Base-by-base conservation (phyloP, 306 rosid genomes). In the Cicer pinnatifidum region DNA sequence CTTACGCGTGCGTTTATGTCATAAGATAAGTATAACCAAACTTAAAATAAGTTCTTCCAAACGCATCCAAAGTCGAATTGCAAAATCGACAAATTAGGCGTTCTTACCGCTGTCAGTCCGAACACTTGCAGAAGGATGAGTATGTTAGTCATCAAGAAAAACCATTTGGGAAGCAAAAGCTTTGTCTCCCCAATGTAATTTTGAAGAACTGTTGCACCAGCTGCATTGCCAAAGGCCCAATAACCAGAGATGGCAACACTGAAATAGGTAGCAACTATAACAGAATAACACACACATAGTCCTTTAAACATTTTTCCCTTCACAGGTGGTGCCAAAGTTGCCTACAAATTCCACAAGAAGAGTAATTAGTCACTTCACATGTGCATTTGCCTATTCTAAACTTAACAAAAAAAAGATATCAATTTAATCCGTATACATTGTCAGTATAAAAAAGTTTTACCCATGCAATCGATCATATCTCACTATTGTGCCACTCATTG, bases 231-330 rank as follows among this genome's bases (percentile, higher is more conserved):
- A 81, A 90, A 92, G 10, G 91, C 87, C 97, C 98, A 92, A 82
- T 92, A 92, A 10, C 93, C 98, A 28, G 98, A 86, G 6, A 90
- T 85, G 15, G 84, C 90, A 1, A 87, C 89, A 35, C 83, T 86
- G 45, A 83, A 88, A 48, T 59, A 92, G 11, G 89, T 87, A 8
- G 58, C 20, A 16, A 23, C 81, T 82, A 90, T 79, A 13, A 92
- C 97, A 12, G 81, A 13, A 37, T 86, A 92, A 51, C 97, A 90
- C 1, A 92, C 41, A 63, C 93, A 90, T 8, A 90, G 77, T 56
- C 95, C 98, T 83, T 90, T 92, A 20, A 87, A 76, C 97, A 92
- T 92, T 82, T 92, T 89, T 0, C 97, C 93, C 64, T 89, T 81
- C 67, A 92, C 84, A 4, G 98, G 96, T 48, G 96, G 67, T 45